These are phyloP conservation scores for Citeromyces matritensis DNA, from an alignment of 805 yeast genomes.

Conservation along the genomic window DNA sequence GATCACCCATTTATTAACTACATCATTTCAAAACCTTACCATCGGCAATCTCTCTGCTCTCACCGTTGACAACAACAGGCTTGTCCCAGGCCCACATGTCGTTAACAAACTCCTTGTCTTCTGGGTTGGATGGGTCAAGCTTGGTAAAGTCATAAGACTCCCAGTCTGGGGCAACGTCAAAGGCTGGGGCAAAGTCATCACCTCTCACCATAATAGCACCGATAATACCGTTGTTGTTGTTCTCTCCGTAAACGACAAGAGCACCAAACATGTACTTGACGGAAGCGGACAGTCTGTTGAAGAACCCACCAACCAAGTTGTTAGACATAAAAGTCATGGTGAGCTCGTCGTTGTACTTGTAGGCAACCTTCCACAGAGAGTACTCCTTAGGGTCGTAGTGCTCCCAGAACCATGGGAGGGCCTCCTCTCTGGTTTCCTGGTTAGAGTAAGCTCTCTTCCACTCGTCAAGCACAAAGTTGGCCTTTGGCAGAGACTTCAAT, in stretches of 20 bases:
- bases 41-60: constrained; percentile 78
- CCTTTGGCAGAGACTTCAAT: constrained; percentile 65
- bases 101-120: constrained; percentile 65
- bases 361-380: constrained; percentile 90
- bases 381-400: constrained; percentile 84
- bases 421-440: constrained; percentile 89
- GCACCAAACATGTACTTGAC: constrained; percentile 90
- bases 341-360: constrained; percentile 96
- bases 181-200: constrained; percentile 80
- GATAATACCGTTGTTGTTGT: constrained; percentile 94
- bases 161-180: constrained; percentile 99
- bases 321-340: constrained; percentile 96
- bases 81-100: constrained; percentile 98
- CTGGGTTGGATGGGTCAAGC: constrained; percentile 67
- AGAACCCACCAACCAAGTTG: constrained; percentile 96
- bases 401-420: constrained; percentile 96
- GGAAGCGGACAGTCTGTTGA: constrained; percentile 86
- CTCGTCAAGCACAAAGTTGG: constrained; percentile 62
- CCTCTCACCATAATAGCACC: constrained; percentile 96
- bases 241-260: constrained; percentile 93
- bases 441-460: constrained; percentile 96
- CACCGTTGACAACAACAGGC: constrained; percentile 74
- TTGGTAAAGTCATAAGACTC: constrained; percentile 80
- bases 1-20: too few species aligned
- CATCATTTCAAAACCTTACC: constrained; percentile 96